Evolutionary conservation across 768 basidiomycete species (phyloP).

Genomic region (Lanmaoa rubissima): DNA sequence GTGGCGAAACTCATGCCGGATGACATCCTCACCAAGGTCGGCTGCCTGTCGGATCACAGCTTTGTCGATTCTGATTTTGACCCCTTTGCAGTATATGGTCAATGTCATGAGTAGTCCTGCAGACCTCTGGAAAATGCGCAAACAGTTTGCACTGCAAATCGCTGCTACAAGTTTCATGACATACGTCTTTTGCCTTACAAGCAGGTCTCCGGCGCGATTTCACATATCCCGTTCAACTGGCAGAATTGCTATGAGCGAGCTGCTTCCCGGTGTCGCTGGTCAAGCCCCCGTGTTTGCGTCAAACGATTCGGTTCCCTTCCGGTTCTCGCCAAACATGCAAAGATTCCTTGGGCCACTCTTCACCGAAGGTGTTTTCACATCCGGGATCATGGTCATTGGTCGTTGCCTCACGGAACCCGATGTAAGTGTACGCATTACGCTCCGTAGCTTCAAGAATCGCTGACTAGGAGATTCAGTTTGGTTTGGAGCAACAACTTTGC

Average conservation of each 20-base stretch:
- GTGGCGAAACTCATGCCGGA: slow-evolving; percentile 86
- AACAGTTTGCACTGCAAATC: slow-evolving; percentile 90
- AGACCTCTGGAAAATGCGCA: slow-evolving; percentile 95
- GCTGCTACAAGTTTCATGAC: slow-evolving; percentile 92
- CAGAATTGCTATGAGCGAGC: slow-evolving; percentile 87
- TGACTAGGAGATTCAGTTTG: slow-evolving; percentile 53
- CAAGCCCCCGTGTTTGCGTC: slow-evolving; percentile 67
- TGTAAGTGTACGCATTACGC: slow-evolving; percentile 41
- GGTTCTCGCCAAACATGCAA: slow-evolving; percentile 96
- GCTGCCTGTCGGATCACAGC: slow-evolving; percentile 3
- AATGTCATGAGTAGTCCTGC: slow-evolving; percentile 78
- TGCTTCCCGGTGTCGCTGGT: slow-evolving; percentile 64
- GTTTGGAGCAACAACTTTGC: slow-evolving; percentile 88
- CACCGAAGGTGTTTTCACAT: slow-evolving; percentile 84
- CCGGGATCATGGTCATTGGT: slow-evolving; percentile 88
- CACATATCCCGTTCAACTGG: slow-evolving; percentile 89
- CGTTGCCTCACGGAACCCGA: slow-evolving; percentile 90
- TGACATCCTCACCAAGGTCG: slow-evolving; percentile 77
- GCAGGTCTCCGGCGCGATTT: slow-evolving; percentile 81
- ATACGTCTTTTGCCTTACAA: slow-evolving; percentile 79
- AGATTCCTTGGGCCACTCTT: slow-evolving; percentile 85
- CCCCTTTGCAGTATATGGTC: slow-evolving; percentile 74
- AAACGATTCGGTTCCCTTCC: slow-evolving; percentile 91
- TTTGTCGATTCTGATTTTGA: neutral
- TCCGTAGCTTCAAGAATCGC: neutral